Base-by-base conservation (phyloP, 164 flowering plant genomes). In the Magnolia officinalis region DNA sequence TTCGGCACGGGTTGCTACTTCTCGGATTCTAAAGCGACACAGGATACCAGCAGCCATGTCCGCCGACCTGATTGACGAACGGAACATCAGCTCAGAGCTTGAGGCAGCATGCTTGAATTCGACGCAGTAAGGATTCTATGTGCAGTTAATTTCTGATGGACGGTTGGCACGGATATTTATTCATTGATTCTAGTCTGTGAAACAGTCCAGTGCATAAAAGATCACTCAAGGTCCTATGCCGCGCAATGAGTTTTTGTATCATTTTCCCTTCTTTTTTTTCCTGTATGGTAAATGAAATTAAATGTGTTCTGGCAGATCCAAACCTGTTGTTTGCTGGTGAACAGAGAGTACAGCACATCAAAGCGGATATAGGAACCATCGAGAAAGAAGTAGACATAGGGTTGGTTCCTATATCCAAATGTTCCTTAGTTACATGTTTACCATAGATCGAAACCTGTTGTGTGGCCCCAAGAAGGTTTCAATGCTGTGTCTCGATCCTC, bases 11-110 rank as follows among this genome's bases (percentile, higher is more conserved):
- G 71, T 86, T 26, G 98, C 98, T 74, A 92, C 96, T 29, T 88
- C 90, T 49, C 88, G 82, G 37, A 95, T 93, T 72, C 79, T 95
- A 80, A 88, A 83, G 85, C 92, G 93, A 19, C 93, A 92, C 73
- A 89, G 96, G 81, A 93, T 95, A 87, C 93, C 97, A 74, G 88
- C 94, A 69, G 88, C 90, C 76, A 80, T 86, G 85, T 93, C 98
- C 64, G 70, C 24, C 71, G 97, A 95, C 80, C 91, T 94, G 63
- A 69, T 80, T 7, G 83, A 84, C 3, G 84, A 81, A 63, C 81
- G 76, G 16, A 67, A 80, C 51, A 19, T 20, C 63, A 58, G 21
- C 10, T n/a, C 73, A 7, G 72, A 81, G 50, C 37, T 31, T 70
- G 81, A 81, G 52, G 73, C 72, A 18, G 81, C 81, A 23, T 70